Evolutionary conservation across 2,329 filamentous ascomycete species (phyloP), one percentile per base, ranked within the genome.

Genomic region (Thelonectria rubi): DNA sequence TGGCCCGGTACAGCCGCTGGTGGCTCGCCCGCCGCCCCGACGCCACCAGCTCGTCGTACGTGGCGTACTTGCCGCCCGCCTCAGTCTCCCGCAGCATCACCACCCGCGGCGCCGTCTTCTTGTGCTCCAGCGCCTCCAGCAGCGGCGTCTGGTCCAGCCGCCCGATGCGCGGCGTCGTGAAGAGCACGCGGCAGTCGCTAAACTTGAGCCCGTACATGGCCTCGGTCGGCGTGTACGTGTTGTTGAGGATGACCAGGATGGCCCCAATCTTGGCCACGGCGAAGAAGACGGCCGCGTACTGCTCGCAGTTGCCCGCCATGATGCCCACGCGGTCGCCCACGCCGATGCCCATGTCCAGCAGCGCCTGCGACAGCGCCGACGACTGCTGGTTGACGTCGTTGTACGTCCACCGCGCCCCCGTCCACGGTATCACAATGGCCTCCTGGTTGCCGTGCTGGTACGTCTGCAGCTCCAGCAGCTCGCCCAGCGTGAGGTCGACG

Each of bases 221-320:
- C 76, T 94, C 91, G 1, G 84, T 86, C 2, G 88, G 83, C 1
- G 91, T 94, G 73, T 94, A 94, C 0, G 91, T 94, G 77, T 93
- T 94, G 78, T 94, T 94, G 66, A 94, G 79, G 46, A 93, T 92
- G 26, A 93, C 91, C 54, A 93, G 80, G 47, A 90, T 87, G 48
- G 85, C 88, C 10, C 89, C 88, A 17, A 91, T 83, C 48, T 86
- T 82, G 42, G 88, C 87, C 11, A 87, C 88, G 3, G 89, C 90
- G 67, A 93, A 92, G 80, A 92, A 91, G 15, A 92, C 83, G 3
- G 89, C 84, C 30, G 91, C 77, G 87, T 94, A 94, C 86, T 97
- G 83, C 84, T 96, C 79, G 82, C 93, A 80, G 85, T 97, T 78
- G 80, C 93, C 70, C 77, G 90, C 90, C 88, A 93, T 92, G 66